These are phyloP conservation scores for Aureobasidium lini DNA, from an alignment of 2,329 filamentous ascomycete species.

Conservation along the genomic window DNA sequence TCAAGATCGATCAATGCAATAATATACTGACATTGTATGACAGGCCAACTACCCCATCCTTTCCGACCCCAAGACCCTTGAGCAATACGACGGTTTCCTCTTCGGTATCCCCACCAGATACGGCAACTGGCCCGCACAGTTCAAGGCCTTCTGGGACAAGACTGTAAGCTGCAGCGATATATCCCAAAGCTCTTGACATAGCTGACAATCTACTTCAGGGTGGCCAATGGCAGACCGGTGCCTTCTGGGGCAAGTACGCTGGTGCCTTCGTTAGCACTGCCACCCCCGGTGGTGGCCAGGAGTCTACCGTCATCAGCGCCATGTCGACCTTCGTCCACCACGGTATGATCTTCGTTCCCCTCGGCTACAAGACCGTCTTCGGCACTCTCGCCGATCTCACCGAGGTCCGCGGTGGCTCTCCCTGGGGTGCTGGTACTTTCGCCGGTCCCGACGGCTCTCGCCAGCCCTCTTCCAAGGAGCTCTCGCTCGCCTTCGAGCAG, in stretches of 20 bases:
- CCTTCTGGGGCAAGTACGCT: conserved; percentile 68
- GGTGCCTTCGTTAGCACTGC: conserved; percentile 88
- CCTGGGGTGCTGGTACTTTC: conserved; percentile 95
- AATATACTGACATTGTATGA: background rate
- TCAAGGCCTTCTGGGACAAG: conserved; percentile 89
- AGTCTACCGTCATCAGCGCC: conserved; percentile 71
- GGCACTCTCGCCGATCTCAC: conserved; percentile 58
- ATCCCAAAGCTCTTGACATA: background rate
- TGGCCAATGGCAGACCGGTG: conserved; percentile 70
- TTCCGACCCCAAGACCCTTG: conserved; percentile 7
- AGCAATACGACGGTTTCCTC: conserved; percentile 75
- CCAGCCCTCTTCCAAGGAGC: conserved; percentile 67
- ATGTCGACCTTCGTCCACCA: conserved; percentile 88
- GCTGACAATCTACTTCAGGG: conserved; percentile 28
- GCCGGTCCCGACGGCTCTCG: conserved; percentile 69
- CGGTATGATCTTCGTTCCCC: conserved; percentile 91
- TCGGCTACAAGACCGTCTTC: conserved; percentile 83
- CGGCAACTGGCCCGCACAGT: conserved; percentile 91
- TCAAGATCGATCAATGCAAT: conserved; percentile 43
- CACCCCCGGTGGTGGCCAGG: conserved; percentile 81
- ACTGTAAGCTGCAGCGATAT: conserved; percentile 42
- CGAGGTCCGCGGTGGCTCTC: conserved; percentile 77
- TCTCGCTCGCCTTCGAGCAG: conserved; percentile 72
- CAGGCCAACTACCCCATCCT: conserved; percentile 7
- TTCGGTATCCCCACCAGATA: conserved; percentile 93